Evolutionary conservation across 2,329 filamentous ascomycete genomes (phyloP).

Genomic region (Trichophyton simii): DNA sequence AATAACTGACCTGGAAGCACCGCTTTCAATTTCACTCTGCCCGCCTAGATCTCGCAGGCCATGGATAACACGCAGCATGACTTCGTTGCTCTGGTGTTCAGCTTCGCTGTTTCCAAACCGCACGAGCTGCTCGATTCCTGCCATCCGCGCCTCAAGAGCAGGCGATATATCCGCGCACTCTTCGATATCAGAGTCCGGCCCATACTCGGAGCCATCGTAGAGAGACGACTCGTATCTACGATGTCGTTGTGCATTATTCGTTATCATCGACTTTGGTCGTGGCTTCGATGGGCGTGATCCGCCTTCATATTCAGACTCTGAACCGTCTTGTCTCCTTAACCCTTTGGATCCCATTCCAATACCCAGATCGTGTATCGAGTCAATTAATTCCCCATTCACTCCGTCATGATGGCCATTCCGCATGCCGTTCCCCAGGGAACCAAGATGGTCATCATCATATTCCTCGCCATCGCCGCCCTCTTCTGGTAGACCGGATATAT

Average conservation of each 20-base stretch:
- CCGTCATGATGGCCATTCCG: conserved; percentile 6
- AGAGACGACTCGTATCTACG: conserved; percentile 33
- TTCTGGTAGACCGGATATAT: conserved; percentile 25
- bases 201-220: conserved; percentile 49
- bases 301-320: conserved; percentile 7
- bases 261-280: conserved; percentile 16
- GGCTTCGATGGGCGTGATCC: conserved; percentile 12
- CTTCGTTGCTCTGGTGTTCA: conserved; percentile 38
- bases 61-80: conserved; percentile 41
- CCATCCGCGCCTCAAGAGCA: conserved; percentile 43
- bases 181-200: conserved; percentile 44
- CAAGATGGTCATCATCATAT: conserved; percentile 6
- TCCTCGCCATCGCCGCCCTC: conserved; percentile 16
- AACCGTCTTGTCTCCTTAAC: not conserved
- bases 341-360: conserved; percentile 6
- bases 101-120: conserved; percentile 42
- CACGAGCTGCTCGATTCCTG: conserved; percentile 43
- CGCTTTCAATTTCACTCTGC: conserved; percentile 45
- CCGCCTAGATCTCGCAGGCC: conserved; percentile 42
- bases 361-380: conserved; percentile 19
- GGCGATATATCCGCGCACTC: conserved; percentile 41
- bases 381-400: conserved; percentile 9
- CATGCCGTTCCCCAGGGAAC: conserved; percentile 19
- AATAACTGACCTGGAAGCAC: conserved; percentile 38
- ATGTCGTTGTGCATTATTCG: conserved; percentile 23